These are phyloP conservation scores for Trichosanthes truncata DNA, from an alignment of 306 rosid genomes.

Conservation along the genomic window DNA sequence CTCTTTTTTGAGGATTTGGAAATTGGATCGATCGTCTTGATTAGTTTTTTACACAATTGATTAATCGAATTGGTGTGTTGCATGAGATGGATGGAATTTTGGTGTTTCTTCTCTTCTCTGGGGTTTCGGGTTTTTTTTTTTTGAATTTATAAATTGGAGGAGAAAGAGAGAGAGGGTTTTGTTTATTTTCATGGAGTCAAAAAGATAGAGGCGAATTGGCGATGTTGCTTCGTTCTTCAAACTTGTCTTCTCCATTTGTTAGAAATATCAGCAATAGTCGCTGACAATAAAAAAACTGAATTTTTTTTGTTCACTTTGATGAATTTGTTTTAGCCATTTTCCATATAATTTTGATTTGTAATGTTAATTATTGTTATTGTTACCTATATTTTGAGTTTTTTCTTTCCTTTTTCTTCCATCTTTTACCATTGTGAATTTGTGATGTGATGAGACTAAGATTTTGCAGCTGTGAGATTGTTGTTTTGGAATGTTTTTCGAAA, in stretches of 20 bases:
- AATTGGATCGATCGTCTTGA: neutral
- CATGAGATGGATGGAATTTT: neutral
- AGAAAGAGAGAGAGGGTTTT: neutral
- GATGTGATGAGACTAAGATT: neutral
- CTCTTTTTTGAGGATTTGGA: neutral
- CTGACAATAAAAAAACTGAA: neutral
- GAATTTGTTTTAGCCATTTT: neutral
- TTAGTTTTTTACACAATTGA: neutral
- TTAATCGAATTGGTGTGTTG: neutral
- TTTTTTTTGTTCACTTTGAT: neutral
- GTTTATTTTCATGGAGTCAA: neutral
- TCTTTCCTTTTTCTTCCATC: too few species aligned
- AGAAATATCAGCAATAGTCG: neutral
- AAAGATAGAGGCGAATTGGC: neutral
- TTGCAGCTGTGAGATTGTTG: neutral
- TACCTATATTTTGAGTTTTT: neutral
- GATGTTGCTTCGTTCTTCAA: neutral
- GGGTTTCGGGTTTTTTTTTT: neutral
- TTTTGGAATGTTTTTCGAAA: neutral
- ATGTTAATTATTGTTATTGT: neutral
- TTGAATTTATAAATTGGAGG: neutral
- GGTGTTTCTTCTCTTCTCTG: neutral
- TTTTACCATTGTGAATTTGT: neutral
- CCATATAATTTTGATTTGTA: neutral
- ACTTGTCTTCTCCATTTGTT: constrained; percentile 4